Evolutionary conservation across 139 green algal genomes (phyloP), one percentile per base, ranked within the genome.

Genomic region (Chlorella sp.): DNA sequence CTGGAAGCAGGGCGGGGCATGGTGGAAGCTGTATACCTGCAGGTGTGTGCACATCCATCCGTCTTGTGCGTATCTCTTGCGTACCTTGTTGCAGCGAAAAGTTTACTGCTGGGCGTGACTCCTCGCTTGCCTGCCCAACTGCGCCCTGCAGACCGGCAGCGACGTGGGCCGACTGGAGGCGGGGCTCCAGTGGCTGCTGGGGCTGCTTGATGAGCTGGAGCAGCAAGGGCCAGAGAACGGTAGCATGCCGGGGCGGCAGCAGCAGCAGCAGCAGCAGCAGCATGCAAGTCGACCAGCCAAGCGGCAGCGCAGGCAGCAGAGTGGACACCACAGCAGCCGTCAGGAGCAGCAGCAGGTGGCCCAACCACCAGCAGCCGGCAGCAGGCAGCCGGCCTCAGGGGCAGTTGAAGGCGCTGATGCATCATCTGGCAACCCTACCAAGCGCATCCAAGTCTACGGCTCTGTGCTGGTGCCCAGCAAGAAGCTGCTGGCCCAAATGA

Each of bases 401-500:
- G 13, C 51, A 51, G 30, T 26, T 22, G 73, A 9, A 4, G 72
- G 40, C 51, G n/a, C 28, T 58, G 65, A 22, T 17, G 11, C 22
- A 16, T 24, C 16, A 2, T 8, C 7, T n/a, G n/a, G 62, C 43
- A 24, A 26, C 13, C 19, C 51, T 16, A 60, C 13, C 51, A 24
- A 72, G 73, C 30, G 34, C 7, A 5, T 87, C 24, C 73, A 80
- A 40, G 60, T 90, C 22, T 87, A 60, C 46, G 90, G 90, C 22
- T 89, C 86, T 1, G 72, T 94, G 36, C 90, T 92, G 43, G 17
- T 92, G 2, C 90, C 89, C 48, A 89, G 75, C 64, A 91, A 91
- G 67, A 73, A 81, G 80, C 85, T 93, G 60, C 87, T 94, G 64
- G 87, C 90, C 1, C 87, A 92, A 44, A 93, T 93, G 90, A 75